These are phyloP conservation scores for Neocatenulostroma microsporum DNA, from an alignment of 2,329 filamentous ascomycete species.

Conservation along the genomic window DNA sequence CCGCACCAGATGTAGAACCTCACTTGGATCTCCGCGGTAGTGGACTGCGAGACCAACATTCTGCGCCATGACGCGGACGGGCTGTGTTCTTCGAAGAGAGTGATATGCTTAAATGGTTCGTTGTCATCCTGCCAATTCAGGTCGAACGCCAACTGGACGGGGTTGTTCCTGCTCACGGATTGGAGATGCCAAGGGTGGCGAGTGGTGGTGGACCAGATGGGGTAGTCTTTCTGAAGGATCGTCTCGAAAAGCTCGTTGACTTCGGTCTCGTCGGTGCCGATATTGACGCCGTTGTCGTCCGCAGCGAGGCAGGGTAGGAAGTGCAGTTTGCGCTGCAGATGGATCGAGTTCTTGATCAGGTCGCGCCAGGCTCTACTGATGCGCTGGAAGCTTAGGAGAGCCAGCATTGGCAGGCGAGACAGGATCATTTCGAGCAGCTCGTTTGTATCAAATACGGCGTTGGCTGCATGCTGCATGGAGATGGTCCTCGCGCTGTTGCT, in stretches of 20 bases:
- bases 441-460: background rate
- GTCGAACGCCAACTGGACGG: too few species aligned
- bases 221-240: too few species aligned
- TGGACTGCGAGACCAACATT: background rate
- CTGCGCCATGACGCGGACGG: background rate
- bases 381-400: slow-evolving; percentile 2
- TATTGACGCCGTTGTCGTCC: background rate
- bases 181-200: too few species aligned
- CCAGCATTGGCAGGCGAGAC: slow-evolving; percentile 3
- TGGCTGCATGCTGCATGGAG: background rate
- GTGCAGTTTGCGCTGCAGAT: background rate
- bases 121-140: too few species aligned
- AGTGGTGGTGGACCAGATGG: too few species aligned
- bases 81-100: background rate
- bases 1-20: background rate
- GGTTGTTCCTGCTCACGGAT: too few species aligned
- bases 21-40: background rate
- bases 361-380: background rate
- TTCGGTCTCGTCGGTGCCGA: background rate
- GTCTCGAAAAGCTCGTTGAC: too few species aligned
- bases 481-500: background rate
- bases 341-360: background rate
- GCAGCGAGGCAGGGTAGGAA: background rate
- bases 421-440: slow-evolving; percentile 8
- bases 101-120: too few species aligned